Evolutionary conservation across 2,329 filamentous ascomycete species (phyloP).

Genomic region (Stagonosporopsis rhizophila): DNA sequence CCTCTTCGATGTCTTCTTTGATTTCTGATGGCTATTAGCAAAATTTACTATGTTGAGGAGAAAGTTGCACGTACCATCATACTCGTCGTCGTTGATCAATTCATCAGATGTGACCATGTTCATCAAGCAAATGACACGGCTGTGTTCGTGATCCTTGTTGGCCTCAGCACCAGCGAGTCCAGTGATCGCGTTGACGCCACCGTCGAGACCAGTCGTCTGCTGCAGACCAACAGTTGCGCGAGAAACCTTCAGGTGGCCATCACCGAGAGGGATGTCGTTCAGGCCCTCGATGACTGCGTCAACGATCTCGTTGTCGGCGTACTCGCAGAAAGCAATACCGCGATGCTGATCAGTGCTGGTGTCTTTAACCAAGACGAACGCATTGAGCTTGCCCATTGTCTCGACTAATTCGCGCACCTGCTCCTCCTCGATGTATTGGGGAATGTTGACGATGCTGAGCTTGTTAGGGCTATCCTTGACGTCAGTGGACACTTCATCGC

Average conservation of each 20-base stretch:
- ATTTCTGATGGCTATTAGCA: slow-evolving; percentile 69
- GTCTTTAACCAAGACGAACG: slow-evolving; percentile 90
- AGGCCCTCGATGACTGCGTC: slow-evolving; percentile 88
- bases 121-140: slow-evolving; percentile 86
- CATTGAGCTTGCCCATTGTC: slow-evolving; percentile 91
- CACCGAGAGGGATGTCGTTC: slow-evolving; percentile 91
- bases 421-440: slow-evolving; percentile 85
- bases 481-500: slow-evolving; percentile 76
- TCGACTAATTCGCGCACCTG: slow-evolving; percentile 89
- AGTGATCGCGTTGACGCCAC: slow-evolving; percentile 97
- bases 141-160: slow-evolving; percentile 73
- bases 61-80: slow-evolving; percentile 72
- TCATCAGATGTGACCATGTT: slow-evolving; percentile 99
- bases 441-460: slow-evolving; percentile 90
- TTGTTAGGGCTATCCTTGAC: slow-evolving; percentile 96
- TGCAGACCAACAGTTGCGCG: slow-evolving; percentile 92
- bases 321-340: slow-evolving; percentile 97
- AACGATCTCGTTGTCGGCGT: slow-evolving; percentile 77
- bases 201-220: slow-evolving; percentile 90
- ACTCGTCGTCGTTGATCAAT: slow-evolving; percentile 91
- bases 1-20: slow-evolving; percentile 89
- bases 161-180: slow-evolving; percentile 92
- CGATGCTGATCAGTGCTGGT: slow-evolving; percentile 82
- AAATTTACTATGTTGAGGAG: neutral
- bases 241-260: slow-evolving; percentile 81